phyloP scores from a whole-genome alignment of 2,329 filamentous ascomycete genomes.

The Apiospora rasikravindrae region DNA sequence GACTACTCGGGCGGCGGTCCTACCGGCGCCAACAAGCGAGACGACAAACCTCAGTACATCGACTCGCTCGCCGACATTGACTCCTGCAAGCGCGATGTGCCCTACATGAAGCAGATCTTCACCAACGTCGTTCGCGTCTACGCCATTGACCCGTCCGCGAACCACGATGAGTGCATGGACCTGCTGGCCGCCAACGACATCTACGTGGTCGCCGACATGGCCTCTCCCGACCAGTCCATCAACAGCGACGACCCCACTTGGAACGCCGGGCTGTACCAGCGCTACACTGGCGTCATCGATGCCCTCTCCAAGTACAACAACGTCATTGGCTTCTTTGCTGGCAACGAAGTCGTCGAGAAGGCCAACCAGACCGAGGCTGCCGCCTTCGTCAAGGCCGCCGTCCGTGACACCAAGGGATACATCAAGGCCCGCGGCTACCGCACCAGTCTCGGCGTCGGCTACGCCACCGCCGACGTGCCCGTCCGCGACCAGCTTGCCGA shows the following conservation, averaged over 20 bases:
- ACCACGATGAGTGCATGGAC: slow-evolving; percentile 87
- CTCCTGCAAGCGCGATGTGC: slow-evolving; percentile 83
- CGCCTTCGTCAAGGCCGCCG: slow-evolving; percentile 95
- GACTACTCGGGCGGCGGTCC: slow-evolving; percentile 58
- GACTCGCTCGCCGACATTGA: slow-evolving; percentile 80
- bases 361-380: slow-evolving; percentile 87
- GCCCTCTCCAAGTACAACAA: slow-evolving; percentile 83
- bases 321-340: slow-evolving; percentile 95
- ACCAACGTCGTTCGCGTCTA: slow-evolving; percentile 97
- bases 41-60: slow-evolving; percentile 62
- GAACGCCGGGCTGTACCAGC: slow-evolving; percentile 77
- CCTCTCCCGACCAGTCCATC: slow-evolving; percentile 82
- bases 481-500: slow-evolving; percentile 83
- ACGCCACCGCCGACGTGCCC: slow-evolving; percentile 87
- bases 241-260: slow-evolving; percentile 80
- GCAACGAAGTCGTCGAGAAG: slow-evolving; percentile 95
- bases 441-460: slow-evolving; percentile 80
- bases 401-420: slow-evolving; percentile 94
- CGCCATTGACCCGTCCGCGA: slow-evolving; percentile 78
- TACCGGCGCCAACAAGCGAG: slow-evolving; percentile 48
- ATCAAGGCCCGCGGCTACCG: slow-evolving; percentile 82
- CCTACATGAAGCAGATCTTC: slow-evolving; percentile 75
- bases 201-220: slow-evolving; percentile 92
- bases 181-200: slow-evolving; percentile 84
- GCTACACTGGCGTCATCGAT: slow-evolving; percentile 87